These are phyloP conservation scores for Kwoniella dejecticola DNA, from an alignment of 768 basidiomycete genomes.

Conservation along the genomic window DNA sequence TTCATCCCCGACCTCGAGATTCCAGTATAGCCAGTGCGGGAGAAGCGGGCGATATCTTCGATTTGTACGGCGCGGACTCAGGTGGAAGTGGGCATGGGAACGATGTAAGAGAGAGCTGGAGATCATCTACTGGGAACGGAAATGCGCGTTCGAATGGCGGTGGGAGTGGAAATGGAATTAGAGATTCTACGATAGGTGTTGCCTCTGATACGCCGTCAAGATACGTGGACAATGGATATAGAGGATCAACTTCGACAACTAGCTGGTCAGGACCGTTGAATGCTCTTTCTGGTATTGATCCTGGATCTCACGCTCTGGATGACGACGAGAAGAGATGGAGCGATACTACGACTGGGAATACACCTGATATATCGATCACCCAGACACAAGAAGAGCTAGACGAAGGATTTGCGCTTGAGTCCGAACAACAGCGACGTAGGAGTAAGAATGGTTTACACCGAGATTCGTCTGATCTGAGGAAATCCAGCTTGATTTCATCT, in stretches of 20 bases:
- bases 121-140: not conserved
- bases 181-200: constrained; percentile 7
- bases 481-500: not conserved
- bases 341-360: not conserved
- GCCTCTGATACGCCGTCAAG: not conserved
- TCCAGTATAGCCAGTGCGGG: constrained; percentile 33
- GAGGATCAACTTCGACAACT: not conserved
- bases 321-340: not conserved
- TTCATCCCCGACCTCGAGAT: constrained; percentile 13
- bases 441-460: not conserved
- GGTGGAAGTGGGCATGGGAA: not conserved
- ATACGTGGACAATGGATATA: not conserved
- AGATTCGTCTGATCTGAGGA: not conserved
- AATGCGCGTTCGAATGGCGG: not conserved
- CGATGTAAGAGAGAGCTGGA: not conserved
- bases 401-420: not conserved
- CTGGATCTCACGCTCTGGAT: not conserved
- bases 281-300: not conserved
- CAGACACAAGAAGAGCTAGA: not conserved
- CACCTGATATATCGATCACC: constrained; percentile 9
- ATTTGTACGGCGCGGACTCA: constrained; percentile 27
- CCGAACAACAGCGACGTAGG: not conserved
- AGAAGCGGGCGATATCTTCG: constrained; percentile 42
- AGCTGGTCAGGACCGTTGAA: constrained; percentile 6
- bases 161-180: not conserved